These are phyloP conservation scores for Penicillium brasilianum DNA, from an alignment of 2,329 filamentous ascomycete genomes.

Conservation along the genomic window DNA sequence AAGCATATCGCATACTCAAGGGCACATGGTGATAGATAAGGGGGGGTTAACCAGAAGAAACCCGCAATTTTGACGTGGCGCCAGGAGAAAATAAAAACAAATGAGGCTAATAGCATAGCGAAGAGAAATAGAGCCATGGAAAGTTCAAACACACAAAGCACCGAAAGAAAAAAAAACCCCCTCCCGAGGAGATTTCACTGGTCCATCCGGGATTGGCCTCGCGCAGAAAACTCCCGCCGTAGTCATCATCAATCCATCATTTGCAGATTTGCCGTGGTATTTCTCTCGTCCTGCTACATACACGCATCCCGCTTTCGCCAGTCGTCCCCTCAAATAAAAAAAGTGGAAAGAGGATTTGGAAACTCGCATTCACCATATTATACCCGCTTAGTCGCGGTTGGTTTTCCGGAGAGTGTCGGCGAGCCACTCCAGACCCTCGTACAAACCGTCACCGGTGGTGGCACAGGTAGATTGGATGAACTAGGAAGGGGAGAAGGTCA, in stretches of 20 bases:
- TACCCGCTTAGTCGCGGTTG: slow-evolving; percentile 53
- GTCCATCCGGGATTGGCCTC: slow-evolving; percentile 28
- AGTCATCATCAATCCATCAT: slow-evolving; percentile 45
- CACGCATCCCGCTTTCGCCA: slow-evolving; percentile 33
- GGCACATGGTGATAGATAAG: neutral
- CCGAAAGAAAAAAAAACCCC: slow-evolving; percentile 39
- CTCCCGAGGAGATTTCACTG: slow-evolving; percentile 21
- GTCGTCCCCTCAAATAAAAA: neutral
- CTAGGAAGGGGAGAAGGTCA: slow-evolving; percentile 53
- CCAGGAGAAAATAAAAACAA: slow-evolving; percentile 42
- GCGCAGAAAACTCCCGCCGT: slow-evolving; percentile 42
- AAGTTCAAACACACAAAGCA: slow-evolving; percentile 39
- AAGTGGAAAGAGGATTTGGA: slow-evolving; percentile 5
- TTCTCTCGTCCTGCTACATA: slow-evolving; percentile 35
- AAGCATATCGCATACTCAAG: neutral
- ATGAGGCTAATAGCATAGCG: slow-evolving; percentile 50
- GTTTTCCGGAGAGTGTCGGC: slow-evolving; percentile 80
- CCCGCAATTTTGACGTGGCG: slow-evolving; percentile 39
- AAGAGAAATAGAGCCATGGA: slow-evolving; percentile 45
- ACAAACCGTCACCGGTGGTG: slow-evolving; percentile 98
- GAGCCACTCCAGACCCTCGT: slow-evolving; percentile 97
- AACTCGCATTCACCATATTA: slow-evolving; percentile 29
- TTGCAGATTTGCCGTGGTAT: slow-evolving; percentile 42
- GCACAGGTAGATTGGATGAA: slow-evolving; percentile 99
- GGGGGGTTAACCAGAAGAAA: slow-evolving; percentile 25